Conservation (phyloP, 176 grass and related monocot species). For the Zea mays region DNA sequence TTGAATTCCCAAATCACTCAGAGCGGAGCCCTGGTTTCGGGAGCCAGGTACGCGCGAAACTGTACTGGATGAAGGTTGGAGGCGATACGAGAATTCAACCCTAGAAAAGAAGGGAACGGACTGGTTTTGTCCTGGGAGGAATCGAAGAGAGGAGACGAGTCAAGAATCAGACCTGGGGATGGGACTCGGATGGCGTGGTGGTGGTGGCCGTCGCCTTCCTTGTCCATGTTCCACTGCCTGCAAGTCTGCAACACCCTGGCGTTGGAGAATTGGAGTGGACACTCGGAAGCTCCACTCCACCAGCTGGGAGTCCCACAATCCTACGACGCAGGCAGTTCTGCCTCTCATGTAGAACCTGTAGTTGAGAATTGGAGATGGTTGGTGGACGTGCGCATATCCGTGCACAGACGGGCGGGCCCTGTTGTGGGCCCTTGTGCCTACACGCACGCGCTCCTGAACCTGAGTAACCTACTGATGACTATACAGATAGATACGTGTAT, state of each 20-base stretch:
- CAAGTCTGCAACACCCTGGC: background rate
- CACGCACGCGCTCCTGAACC: no score
- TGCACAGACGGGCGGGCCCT: no score
- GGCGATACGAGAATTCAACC: background rate
- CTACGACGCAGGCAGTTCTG: no score
- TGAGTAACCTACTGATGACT: no score
- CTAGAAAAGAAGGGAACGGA: background rate
- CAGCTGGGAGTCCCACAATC: no score
- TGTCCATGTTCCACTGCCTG: conserved; percentile 12
- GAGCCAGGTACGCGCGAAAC: background rate
- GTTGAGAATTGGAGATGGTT: no score
- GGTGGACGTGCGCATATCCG: no score
- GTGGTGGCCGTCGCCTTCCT: background rate
- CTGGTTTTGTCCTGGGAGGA: background rate
- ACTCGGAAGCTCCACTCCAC: no score
- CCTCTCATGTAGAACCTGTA: no score
- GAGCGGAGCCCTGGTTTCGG: background rate
- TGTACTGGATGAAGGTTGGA: background rate
- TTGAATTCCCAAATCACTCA: background rate
- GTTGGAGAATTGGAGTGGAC: background rate
- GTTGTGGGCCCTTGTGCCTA: no score
- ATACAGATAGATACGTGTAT: no score
- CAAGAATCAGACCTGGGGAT: background rate
- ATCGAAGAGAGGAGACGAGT: no score
- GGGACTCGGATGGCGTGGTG: conserved; percentile 24